Percentiles rank a stretch among this genome's conserved stretches.
Evolutionary conservation across 345 rosid species (phyloP).

Genomic region (Arabis hirsuta): DNA sequence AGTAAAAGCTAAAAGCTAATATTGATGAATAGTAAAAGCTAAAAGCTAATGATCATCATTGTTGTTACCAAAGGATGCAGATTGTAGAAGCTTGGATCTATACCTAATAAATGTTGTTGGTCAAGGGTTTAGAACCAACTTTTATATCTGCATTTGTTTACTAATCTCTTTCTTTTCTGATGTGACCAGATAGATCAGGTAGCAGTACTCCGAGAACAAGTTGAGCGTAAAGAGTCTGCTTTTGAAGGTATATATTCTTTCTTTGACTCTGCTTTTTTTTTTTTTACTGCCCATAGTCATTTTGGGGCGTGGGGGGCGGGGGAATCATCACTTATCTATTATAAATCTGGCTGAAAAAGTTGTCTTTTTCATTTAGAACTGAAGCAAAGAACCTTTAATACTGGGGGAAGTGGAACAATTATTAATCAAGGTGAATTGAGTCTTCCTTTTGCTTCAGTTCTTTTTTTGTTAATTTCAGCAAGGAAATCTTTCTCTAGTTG

Average conservation of each 20-base stretch:
- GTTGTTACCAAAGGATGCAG: constrained; percentile 18
- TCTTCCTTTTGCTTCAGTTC: background rate
- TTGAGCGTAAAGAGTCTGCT: constrained; percentile 72
- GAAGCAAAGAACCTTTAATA: constrained; percentile 58
- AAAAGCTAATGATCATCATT: background rate
- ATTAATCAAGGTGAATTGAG: constrained; percentile 57
- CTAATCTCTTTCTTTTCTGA: constrained; percentile 30
- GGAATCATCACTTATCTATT: background rate
- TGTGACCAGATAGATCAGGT: constrained; percentile 69
- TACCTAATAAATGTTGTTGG: constrained; percentile 19
- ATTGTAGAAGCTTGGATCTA: constrained; percentile 22
- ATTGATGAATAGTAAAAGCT: too few species aligned
- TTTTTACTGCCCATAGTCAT: too few species aligned
- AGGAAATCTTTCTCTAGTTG: constrained; percentile 17
- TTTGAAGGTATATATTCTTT: constrained; percentile 63
- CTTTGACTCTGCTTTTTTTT: too few species aligned
- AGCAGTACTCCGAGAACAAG: constrained; percentile 67
- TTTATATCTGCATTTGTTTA: constrained; percentile 21
- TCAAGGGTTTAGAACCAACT: constrained; percentile 13
- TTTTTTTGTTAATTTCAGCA: background rate
- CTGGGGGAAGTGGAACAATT: constrained; percentile 48
- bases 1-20: background rate
- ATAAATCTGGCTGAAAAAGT: constrained; percentile 14
- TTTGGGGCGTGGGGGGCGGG: too few species aligned
- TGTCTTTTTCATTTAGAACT: constrained; percentile 54